These are phyloP conservation scores for Monosporascus sp. DNA, from an alignment of 2,329 filamentous ascomycete genomes.

Conservation along the genomic window DNA sequence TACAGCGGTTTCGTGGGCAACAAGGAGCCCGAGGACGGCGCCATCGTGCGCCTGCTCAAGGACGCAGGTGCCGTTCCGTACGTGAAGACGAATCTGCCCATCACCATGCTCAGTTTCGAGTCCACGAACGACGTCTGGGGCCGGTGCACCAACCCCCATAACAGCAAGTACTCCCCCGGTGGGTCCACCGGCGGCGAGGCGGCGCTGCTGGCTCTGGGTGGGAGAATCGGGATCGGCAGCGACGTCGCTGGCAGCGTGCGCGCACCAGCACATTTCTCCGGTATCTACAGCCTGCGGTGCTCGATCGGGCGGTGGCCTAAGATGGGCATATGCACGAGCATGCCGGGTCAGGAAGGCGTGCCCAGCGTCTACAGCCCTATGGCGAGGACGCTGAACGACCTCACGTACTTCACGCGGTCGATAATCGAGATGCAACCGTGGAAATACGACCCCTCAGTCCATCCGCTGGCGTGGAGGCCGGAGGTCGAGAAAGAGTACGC, in stretches of 20 bases:
- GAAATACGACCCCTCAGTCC: slow-evolving; percentile 81
- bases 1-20: slow-evolving; percentile 71
- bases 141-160: slow-evolving; percentile 75
- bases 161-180: slow-evolving; percentile 76
- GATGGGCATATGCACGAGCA: slow-evolving; percentile 74
- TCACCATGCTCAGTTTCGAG: slow-evolving; percentile 83
- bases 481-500: slow-evolving; percentile 54
- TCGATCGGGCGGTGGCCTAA: slow-evolving; percentile 90
- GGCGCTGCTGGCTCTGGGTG: slow-evolving; percentile 75
- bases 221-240: slow-evolving; percentile 82
- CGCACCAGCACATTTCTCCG: slow-evolving; percentile 81
- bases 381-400: slow-evolving; percentile 76
- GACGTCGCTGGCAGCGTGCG: slow-evolving; percentile 89
- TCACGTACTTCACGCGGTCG: slow-evolving; percentile 76
- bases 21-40: slow-evolving; percentile 61
- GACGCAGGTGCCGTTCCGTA: slow-evolving; percentile 86
- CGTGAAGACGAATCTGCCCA: slow-evolving; percentile 86
- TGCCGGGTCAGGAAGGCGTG: slow-evolving; percentile 89
- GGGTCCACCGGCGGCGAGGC: slow-evolving; percentile 85
- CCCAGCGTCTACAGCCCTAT: slow-evolving; percentile 89
- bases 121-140: slow-evolving; percentile 78
- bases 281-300: slow-evolving; percentile 81
- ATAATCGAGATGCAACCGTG: slow-evolving; percentile 80
- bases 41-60: slow-evolving; percentile 71
- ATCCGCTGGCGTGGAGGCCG: slow-evolving; percentile 74